Percentiles rank a stretch among this genome's conserved stretches.
These are phyloP conservation scores for Microbotryum saponariae DNA, from an alignment of 1,284 basidiomycete species.

Conservation along the genomic window DNA sequence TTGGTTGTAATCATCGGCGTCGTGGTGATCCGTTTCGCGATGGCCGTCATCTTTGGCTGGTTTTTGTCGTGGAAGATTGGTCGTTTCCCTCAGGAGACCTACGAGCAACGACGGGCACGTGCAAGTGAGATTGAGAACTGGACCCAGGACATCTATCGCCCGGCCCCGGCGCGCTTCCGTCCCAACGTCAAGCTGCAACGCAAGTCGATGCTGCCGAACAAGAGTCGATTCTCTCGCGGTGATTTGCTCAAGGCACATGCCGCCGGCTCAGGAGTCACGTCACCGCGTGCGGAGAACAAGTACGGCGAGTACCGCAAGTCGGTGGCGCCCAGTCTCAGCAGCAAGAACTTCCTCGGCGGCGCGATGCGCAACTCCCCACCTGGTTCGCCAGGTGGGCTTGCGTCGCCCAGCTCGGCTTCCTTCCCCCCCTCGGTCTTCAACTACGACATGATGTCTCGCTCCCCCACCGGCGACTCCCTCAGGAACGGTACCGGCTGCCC, in stretches of 20 bases:
- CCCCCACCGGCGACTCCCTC: slow-evolving; percentile 7
- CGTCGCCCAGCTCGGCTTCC: slow-evolving; percentile 75
- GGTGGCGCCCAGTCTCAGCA: slow-evolving; percentile 12
- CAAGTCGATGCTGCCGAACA: slow-evolving; percentile 61
- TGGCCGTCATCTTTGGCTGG: slow-evolving; percentile 97
- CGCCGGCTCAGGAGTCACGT: neutral
- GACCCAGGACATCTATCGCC: slow-evolving; percentile 91
- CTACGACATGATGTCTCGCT: slow-evolving; percentile 7
- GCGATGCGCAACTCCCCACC: slow-evolving; percentile 54
- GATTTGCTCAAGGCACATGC: slow-evolving; percentile 19
- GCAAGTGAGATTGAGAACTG: slow-evolving; percentile 89
- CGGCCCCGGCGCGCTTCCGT: slow-evolving; percentile 82
- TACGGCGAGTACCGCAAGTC: slow-evolving; percentile 14
- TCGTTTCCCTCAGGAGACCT: slow-evolving; percentile 86
- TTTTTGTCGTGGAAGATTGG: slow-evolving; percentile 92
- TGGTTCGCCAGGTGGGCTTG: slow-evolving; percentile 59
- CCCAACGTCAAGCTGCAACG: slow-evolving; percentile 70
- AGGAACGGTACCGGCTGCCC: slow-evolving; percentile 53
- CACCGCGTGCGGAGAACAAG: slow-evolving; percentile 4
- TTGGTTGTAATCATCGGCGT: slow-evolving; percentile 97
- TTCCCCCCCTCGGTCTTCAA: slow-evolving; percentile 42
- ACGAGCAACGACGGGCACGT: slow-evolving; percentile 86
- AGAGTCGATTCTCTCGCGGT: slow-evolving; percentile 75
- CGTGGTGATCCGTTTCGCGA: slow-evolving; percentile 86
- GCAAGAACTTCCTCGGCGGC: slow-evolving; percentile 31